Percentiles rank a stretch among this genome's conserved stretches.
Conservation (phyloP, 2,329 filamentous ascomycete species). For the Bipolaris cookei region DNA sequence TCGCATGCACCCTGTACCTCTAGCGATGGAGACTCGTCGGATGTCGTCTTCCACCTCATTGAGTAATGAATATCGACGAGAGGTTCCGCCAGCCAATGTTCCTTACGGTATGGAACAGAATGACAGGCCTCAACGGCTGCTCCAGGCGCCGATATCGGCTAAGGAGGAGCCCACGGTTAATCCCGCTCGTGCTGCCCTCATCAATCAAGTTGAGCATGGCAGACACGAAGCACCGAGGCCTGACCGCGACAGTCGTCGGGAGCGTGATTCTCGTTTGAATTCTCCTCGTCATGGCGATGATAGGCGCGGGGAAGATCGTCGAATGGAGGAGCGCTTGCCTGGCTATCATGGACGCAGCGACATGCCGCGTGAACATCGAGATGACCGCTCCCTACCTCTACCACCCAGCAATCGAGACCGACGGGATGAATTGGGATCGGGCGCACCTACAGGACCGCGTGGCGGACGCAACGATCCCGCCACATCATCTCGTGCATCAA, state of each 20-base stretch:
- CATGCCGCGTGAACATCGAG: slow-evolving; percentile 36
- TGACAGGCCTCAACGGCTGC: slow-evolving; percentile 29
- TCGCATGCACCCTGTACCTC: slow-evolving; percentile 32
- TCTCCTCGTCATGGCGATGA: slow-evolving; percentile 38
- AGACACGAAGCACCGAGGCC: slow-evolving; percentile 35
- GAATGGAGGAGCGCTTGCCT: slow-evolving; percentile 33
- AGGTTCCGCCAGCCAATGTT: slow-evolving; percentile 25
- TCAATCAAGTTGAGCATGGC: slow-evolving; percentile 43
- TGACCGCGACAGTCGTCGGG: slow-evolving; percentile 41
- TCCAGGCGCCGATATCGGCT: slow-evolving; percentile 17
- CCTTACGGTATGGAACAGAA: slow-evolving; percentile 34
- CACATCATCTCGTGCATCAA: slow-evolving; percentile 32
- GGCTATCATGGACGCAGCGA: slow-evolving; percentile 38
- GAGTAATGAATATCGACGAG: slow-evolving; percentile 39
- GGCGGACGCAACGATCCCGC: slow-evolving; percentile 48
- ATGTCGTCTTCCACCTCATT: slow-evolving; percentile 32
- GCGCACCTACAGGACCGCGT: slow-evolving; percentile 61
- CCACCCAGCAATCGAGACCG: slow-evolving; percentile 48
- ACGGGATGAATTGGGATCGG: slow-evolving; percentile 48
- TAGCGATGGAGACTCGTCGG: slow-evolving; percentile 29
- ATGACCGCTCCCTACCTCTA: slow-evolving; percentile 37
- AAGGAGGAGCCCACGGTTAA: slow-evolving; percentile 46
- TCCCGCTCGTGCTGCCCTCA: slow-evolving; percentile 53
- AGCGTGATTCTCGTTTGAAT: slow-evolving; percentile 38
- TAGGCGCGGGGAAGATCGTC: slow-evolving; percentile 37